phyloP scores from a whole-genome alignment of 2,329 filamentous ascomycete species.

The Remersonia thermophila region DNA sequence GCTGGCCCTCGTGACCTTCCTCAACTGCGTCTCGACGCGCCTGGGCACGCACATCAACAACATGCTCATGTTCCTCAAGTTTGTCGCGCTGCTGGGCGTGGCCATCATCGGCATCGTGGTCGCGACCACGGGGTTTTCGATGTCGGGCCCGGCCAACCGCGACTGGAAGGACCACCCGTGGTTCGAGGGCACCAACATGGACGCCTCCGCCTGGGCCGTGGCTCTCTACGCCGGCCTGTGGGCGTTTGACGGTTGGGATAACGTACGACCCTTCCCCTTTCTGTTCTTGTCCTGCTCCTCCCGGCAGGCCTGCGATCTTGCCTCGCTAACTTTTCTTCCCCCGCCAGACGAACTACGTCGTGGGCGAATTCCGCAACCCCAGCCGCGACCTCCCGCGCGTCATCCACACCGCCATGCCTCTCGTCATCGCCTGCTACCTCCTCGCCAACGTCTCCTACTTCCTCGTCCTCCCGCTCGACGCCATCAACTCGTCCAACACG shows the following conservation, averaged over 20 bases:
- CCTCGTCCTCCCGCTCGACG: slow-evolving; percentile 69
- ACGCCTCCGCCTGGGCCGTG: slow-evolving; percentile 80
- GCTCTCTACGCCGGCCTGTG: slow-evolving; percentile 91
- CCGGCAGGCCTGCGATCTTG: too few relatives aligned
- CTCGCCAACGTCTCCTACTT: slow-evolving; percentile 91
- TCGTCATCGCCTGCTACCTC: slow-evolving; percentile 83
- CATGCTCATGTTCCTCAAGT: slow-evolving; percentile 94
- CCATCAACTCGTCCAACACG: slow-evolving; percentile 81
- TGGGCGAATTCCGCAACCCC: slow-evolving; percentile 91
- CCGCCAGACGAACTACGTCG: slow-evolving; percentile 82
- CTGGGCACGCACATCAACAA: slow-evolving; percentile 81
- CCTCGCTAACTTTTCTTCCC: slow-evolving; percentile 8
- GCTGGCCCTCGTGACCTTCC: slow-evolving; percentile 60
- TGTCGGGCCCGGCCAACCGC: slow-evolving; percentile 58
- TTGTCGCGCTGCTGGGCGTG: slow-evolving; percentile 75
- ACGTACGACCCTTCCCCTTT: slow-evolving; percentile 46
- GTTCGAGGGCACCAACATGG: slow-evolving; percentile 75
- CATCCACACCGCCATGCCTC: slow-evolving; percentile 90
- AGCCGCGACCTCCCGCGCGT: slow-evolving; percentile 81
- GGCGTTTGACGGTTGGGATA: slow-evolving; percentile 99
- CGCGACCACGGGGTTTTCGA: slow-evolving; percentile 71
- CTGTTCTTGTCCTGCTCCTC: too few relatives aligned
- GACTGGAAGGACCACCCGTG: slow-evolving; percentile 83
- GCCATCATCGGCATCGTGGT: slow-evolving; percentile 83
- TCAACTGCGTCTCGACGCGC: slow-evolving; percentile 87